Conservation (phyloP, 306 rosid genomes). For the Carpinus viminea region DNA sequence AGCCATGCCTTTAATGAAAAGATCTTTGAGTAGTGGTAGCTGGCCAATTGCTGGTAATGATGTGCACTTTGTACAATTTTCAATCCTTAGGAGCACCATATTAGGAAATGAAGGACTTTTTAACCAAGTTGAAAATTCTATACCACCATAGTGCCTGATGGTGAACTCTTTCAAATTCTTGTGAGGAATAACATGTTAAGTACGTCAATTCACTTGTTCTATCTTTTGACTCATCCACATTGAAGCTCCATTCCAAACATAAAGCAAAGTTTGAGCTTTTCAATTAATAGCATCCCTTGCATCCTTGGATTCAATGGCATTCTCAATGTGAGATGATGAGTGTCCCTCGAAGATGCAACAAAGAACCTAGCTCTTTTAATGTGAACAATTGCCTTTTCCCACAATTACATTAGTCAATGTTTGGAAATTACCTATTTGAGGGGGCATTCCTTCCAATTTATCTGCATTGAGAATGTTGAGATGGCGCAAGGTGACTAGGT, state of each 20-base stretch:
- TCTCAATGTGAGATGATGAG: conserved; percentile 17
- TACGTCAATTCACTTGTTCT: background rate
- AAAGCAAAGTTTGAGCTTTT: background rate
- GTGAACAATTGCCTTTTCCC: background rate
- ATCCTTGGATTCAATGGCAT: background rate
- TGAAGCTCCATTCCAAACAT: background rate
- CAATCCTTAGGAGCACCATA: background rate
- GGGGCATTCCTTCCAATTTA: background rate
- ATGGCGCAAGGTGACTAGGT: conserved; percentile 11
- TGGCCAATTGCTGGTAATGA: conserved; percentile 10
- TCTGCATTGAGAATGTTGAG: background rate
- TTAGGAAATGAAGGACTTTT: background rate
- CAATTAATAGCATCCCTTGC: conserved; percentile 1
- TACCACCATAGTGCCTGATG: background rate
- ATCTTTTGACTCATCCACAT: background rate
- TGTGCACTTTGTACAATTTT: background rate
- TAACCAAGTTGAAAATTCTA: conserved; percentile 1
- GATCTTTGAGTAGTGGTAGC: background rate
- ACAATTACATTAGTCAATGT: background rate
- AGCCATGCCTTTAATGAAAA: background rate
- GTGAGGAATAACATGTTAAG: conserved; percentile 1
- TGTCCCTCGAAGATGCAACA: background rate
- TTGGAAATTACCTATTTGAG: background rate
- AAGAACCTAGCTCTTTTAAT: background rate
- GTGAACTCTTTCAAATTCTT: background rate